Conservation (phyloP, 2,329 filamentous ascomycete genomes). For the Tolypocladium inflatum region DNA sequence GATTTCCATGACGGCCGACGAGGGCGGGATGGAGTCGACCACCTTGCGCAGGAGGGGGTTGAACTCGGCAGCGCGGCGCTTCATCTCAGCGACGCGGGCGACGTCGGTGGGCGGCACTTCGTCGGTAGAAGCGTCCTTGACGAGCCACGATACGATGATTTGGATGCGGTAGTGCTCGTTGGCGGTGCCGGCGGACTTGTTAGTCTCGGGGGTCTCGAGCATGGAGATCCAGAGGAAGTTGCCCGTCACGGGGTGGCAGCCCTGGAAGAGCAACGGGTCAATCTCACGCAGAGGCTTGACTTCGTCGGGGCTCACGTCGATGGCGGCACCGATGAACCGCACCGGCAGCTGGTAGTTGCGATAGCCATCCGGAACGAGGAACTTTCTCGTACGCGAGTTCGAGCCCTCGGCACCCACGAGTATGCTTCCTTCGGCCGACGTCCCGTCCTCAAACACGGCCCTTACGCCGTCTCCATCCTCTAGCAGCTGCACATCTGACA, state of each 20-base stretch:
- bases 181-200: conserved; percentile 20
- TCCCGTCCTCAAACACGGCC: conserved; percentile 22
- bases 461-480: conserved; percentile 12
- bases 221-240: conserved; percentile 41
- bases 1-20: conserved; percentile 24
- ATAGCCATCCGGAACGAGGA: conserved; percentile 20
- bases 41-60: conserved; percentile 29
- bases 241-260: conserved; percentile 38
- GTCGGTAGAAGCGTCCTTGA: conserved; percentile 19
- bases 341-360: conserved; percentile 25
- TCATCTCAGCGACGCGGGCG: conserved; percentile 29
- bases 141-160: conserved; percentile 36
- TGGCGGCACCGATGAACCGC: conserved; percentile 25
- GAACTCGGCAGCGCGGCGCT: conserved; percentile 20
- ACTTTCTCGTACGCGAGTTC: conserved; percentile 24
- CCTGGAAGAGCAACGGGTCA: conserved; percentile 46
- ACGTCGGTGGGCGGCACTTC: conserved; percentile 21
- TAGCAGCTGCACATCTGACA: conserved; percentile 14
- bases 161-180: conserved; percentile 29
- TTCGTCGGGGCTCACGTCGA: conserved; percentile 26
- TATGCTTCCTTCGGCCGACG: conserved; percentile 19
- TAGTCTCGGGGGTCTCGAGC: conserved; percentile 29
- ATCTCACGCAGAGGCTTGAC: conserved; percentile 31
- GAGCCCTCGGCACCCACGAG: conserved; percentile 31
- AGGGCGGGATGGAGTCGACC: conserved; percentile 32